These are phyloP conservation scores for Penicillium roqueforti DNA, from an alignment of 495 filamentous ascomycete genomes.

Conservation along the genomic window DNA sequence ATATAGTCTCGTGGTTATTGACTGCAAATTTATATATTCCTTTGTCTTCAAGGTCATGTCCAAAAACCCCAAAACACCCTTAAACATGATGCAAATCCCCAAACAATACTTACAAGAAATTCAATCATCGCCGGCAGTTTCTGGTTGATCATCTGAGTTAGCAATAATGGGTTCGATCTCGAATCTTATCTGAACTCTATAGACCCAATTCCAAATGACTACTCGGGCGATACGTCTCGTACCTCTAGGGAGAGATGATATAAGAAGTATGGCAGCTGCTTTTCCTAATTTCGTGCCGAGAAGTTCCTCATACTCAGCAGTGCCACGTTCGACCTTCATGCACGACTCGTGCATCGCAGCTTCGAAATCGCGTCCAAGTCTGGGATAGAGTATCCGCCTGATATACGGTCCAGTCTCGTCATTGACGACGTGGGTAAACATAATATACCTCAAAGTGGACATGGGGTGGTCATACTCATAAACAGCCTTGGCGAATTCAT, in stretches of 20 bases:
- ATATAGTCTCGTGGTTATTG: too few species aligned
- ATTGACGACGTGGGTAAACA: neutral
- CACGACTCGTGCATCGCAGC: rapidly evolving
- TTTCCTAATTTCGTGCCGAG: neutral
- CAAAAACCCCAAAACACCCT: neutral
- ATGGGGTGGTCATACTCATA: neutral
- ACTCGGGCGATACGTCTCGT: neutral
- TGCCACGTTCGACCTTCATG: neutral
- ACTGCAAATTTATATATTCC: too few species aligned
- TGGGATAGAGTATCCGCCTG: neutral
- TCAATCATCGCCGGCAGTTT: too few species aligned
- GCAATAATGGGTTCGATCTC: neutral
- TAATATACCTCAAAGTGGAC: neutral
- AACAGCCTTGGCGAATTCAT: neutral
- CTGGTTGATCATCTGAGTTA: neutral
- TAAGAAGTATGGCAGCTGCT: neutral
- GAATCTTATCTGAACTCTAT: neutral
- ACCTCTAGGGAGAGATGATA: neutral
- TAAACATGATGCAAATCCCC: neutral
- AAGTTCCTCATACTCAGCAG: neutral
- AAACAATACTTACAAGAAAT: neutral
- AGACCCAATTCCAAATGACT: neutral
- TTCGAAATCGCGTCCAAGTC: neutral
- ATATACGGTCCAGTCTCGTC: neutral
- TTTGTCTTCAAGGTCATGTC: neutral